phyloP scores from a whole-genome alignment of 2,329 filamentous ascomycete species.

The Thelonectria olida region DNA sequence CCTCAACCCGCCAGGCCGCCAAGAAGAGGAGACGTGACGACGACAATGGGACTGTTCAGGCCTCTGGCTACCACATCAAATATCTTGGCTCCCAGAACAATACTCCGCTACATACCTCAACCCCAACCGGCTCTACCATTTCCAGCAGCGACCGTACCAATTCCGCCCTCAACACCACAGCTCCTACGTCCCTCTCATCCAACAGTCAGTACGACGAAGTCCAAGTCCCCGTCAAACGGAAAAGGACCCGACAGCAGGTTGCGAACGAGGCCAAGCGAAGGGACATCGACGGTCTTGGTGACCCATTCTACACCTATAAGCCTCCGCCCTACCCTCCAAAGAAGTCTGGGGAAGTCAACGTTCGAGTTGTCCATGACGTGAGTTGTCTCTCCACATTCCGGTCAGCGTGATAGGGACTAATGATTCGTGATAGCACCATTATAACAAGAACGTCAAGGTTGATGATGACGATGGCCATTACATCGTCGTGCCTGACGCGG shows the following conservation, averaged over 20 bases:
- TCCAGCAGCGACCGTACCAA: conserved; percentile 88
- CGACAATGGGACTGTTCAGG: conserved; percentile 57
- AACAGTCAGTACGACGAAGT: conserved; percentile 71
- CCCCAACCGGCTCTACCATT: conserved; percentile 74
- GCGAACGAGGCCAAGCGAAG: conserved; percentile 84
- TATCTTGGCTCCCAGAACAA: conserved; percentile 76
- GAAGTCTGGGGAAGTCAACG: conserved; percentile 83
- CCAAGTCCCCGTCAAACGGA: conserved; percentile 85
- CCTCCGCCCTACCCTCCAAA: conserved; percentile 89
- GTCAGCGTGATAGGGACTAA: conserved; percentile 10
- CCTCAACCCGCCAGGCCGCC: conserved; percentile 58
- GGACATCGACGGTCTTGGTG: conserved; percentile 75
- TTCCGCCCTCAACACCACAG: conserved; percentile 84
- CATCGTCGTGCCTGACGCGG: conserved; percentile 86
- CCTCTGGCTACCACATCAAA: conserved; percentile 77
- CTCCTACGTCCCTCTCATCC: conserved; percentile 80
- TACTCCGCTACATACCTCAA: conserved; percentile 73
- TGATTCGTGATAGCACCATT: conserved; percentile 40
- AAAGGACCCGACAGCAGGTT: conserved; percentile 83
- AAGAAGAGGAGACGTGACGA: conserved; percentile 80
- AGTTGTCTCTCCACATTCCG: conserved; percentile 45
- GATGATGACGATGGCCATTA: conserved; percentile 99
- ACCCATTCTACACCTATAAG: conserved; percentile 81
- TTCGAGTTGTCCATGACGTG: conserved; percentile 71
- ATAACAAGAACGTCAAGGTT: conserved; percentile 74